Evolutionary conservation across 441 rosid genomes (phyloP), one percentile per base, ranked within the genome.

Genomic region (Populus trichocarpa): DNA sequence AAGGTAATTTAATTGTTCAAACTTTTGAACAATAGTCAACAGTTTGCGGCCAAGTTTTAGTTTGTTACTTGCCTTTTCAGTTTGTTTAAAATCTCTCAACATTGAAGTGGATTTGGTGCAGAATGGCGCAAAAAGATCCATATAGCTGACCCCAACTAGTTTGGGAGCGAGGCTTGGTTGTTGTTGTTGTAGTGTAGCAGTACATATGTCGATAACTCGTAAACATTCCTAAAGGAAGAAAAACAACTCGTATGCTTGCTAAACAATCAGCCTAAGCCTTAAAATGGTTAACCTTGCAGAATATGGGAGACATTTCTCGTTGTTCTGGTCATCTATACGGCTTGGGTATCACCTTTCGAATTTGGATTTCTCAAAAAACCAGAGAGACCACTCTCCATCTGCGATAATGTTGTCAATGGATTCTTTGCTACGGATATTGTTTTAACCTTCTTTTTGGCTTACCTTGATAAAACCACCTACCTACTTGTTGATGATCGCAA

Each of bases 281-380:
- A 33, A 40, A 74, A 18, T 6, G 6, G 14, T 3, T 70, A 5
- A 63, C 11, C 66, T 50, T 79, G 85, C 95, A 94, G 97, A 88
- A 42, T 84, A 40, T 94, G 98, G 98, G 91, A 94, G 84, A 88
- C 90, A 4, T 85, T 78, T 82, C 91, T 94, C 11, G 91, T 90
- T 65, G 38, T 89, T 80, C 88, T 94, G 72, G 97, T 91, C 63
- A 74, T 86, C 22, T 94, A 94, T 73, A 92, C 97, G 7, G 93
- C 96, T 72, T 94, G 98, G 98, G 95, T 81, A 28, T 90, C 96
- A 0, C 98, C 98, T 3, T 94, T 92, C 28, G 97, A 94, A 78
- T 90, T 94, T 61, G 98, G 97, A 16, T 93, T 93, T 86, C 87
- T 94, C 22, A 75, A 72, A 33, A 87, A 88, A 85, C 90, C 92